Evolutionary conservation across 306 rosid species (phyloP).

Genomic region (Corylus heterophylla): DNA sequence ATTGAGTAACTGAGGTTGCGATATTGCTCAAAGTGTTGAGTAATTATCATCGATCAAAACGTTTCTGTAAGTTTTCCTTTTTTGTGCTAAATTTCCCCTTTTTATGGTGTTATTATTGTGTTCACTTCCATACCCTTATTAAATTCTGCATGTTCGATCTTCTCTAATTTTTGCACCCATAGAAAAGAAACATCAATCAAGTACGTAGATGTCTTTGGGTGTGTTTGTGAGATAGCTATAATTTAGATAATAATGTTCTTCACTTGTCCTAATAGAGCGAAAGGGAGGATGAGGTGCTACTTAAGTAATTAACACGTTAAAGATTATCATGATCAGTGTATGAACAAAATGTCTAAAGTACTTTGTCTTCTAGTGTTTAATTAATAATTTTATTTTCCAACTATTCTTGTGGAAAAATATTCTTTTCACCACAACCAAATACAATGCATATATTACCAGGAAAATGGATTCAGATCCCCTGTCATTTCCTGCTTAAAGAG

Average conservation of each 20-base stretch:
- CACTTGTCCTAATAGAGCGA: too few relatives aligned
- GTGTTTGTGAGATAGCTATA: not conserved
- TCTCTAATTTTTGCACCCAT: constrained; percentile 8
- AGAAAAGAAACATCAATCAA: not conserved
- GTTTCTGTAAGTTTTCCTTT: constrained; percentile 24
- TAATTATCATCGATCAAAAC: constrained; percentile 12
- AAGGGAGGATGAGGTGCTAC: too few relatives aligned
- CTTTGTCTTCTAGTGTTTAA: not conserved
- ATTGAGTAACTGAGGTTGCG: constrained; percentile 27
- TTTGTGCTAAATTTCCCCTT: constrained; percentile 23
- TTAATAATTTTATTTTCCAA: not conserved
- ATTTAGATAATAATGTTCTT: too few relatives aligned
- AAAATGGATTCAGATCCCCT: not conserved
- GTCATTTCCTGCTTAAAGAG: too few relatives aligned
- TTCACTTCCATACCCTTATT: constrained; percentile 1
- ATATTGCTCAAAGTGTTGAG: constrained; percentile 25
- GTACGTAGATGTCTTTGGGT: constrained; percentile 26
- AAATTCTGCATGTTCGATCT: not conserved
- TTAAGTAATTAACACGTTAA: too few relatives aligned
- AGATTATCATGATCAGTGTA: not conserved
- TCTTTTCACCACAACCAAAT: not conserved
- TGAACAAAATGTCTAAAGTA: not conserved
- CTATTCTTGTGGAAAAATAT: not conserved
- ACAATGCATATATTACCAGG: not conserved
- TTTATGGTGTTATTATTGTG: constrained; percentile 29